Conservation (phyloP, 75 land plant species). For the Larix kaempferi region DNA sequence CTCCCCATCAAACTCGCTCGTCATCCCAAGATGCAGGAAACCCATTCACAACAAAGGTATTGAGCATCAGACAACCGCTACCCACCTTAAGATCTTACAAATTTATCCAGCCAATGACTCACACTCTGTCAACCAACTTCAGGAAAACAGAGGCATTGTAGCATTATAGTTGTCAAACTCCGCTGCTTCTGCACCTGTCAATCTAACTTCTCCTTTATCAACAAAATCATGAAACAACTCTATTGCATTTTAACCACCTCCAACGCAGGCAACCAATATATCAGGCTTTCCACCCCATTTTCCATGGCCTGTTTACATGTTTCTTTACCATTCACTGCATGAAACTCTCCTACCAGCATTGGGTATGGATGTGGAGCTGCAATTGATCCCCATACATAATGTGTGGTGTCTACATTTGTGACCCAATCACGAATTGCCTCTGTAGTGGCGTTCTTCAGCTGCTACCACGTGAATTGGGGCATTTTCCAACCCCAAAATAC, state of each 20-base stretch:
- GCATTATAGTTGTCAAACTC: too few species aligned
- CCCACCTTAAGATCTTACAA: too few species aligned
- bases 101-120: too few species aligned
- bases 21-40: too few species aligned
- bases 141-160: too few species aligned
- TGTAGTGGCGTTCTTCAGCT: slow-evolving; percentile 88
- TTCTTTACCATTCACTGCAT: slow-evolving; percentile 87
- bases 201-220: slow-evolving; percentile 15
- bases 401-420: slow-evolving; percentile 73
- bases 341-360: slow-evolving; percentile 80
- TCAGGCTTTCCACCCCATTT: slow-evolving; percentile 98
- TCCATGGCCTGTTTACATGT: slow-evolving; percentile 86
- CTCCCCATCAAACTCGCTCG: too few species aligned
- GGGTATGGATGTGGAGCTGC: slow-evolving; percentile 97
- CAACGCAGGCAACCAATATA: slow-evolving; percentile 88
- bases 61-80: too few species aligned
- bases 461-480: too few species aligned
- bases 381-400: slow-evolving; percentile 74
- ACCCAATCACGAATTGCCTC: slow-evolving; percentile 89
- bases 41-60: too few species aligned
- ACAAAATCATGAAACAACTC: slow-evolving; percentile 19
- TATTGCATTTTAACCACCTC: slow-evolving; percentile 95
- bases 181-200: slow-evolving; percentile 18
- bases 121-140: too few species aligned
- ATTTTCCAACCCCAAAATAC: too few species aligned